Conservation (phyloP, 1,284 basidiomycete genomes). For the Puccinia novopanici region DNA sequence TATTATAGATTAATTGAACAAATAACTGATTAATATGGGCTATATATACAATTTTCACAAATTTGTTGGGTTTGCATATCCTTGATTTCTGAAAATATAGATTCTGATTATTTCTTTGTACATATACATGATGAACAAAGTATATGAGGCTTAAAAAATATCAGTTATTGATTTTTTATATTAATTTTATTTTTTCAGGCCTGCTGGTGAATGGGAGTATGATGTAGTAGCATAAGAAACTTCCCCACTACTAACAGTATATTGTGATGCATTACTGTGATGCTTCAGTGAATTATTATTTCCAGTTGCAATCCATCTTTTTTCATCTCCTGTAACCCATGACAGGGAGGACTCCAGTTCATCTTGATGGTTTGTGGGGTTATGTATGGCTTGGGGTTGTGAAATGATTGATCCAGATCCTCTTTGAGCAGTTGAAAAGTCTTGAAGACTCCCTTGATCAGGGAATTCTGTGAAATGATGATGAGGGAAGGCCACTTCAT, state of each 20-base stretch:
- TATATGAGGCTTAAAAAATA: too few species aligned
- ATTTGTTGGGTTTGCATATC: not conserved
- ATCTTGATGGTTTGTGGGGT: too few species aligned
- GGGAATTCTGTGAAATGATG: not conserved
- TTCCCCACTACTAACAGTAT: constrained; percentile 2
- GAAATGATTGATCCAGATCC: not conserved
- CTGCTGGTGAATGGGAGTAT: not conserved
- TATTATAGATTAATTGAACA: too few species aligned
- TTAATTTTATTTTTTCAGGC: not conserved
- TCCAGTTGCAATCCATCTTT: not conserved
- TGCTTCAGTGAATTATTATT: not conserved
- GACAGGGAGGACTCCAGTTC: not conserved
- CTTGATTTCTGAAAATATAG: not conserved
- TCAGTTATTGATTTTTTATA: not conserved
- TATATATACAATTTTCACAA: constrained; percentile 2
- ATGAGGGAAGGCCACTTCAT: constrained; percentile 24
- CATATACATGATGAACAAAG: too few species aligned
- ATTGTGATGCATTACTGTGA: not conserved
- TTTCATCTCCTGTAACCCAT: constrained; percentile 35
- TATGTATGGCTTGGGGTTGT: not conserved
- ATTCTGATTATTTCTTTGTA: too few species aligned
- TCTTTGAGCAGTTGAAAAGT: not conserved
- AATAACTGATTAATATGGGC: too few species aligned
- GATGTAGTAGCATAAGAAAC: constrained; percentile 33
- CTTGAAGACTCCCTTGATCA: not conserved